A percentile compares a stretch with the other conserved stretches of the same genome.
Evolutionary conservation across 208 protist genomes (phyloP).

Genomic region (Endotrypanum monterogeii): DNA sequence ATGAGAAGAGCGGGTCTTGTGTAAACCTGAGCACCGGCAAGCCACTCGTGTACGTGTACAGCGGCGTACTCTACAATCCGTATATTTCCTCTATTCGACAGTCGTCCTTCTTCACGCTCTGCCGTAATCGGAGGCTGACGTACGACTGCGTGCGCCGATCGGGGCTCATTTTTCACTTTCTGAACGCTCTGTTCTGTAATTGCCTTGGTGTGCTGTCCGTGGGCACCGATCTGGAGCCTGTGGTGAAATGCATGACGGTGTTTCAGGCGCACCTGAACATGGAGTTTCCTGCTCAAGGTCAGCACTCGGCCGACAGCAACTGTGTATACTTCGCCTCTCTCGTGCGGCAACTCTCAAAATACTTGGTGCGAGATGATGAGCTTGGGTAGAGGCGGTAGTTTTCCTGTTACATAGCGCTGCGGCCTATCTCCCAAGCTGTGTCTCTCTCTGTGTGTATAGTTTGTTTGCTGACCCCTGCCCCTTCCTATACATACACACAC

Average conservation of each 20-base stretch:
- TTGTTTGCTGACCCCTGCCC: neutral
- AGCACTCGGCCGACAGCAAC: constrained; percentile 87
- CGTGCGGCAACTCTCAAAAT: constrained; percentile 62
- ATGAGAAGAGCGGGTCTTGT: constrained; percentile 29
- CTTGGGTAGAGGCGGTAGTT: neutral
- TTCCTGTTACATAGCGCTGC: neutral
- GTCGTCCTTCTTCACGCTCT: constrained; percentile 83
- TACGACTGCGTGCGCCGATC: constrained; percentile 56
- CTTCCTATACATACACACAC: too few species aligned
- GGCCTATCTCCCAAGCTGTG: neutral
- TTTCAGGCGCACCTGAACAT: constrained; percentile 85
- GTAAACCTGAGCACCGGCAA: constrained; percentile 21
- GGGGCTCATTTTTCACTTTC: constrained; percentile 87
- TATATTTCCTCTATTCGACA: constrained; percentile 84
- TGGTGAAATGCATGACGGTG: constrained; percentile 55
- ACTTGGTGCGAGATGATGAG: constrained; percentile 7
- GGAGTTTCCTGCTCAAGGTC: constrained; percentile 85
- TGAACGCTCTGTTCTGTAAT: constrained; percentile 78
- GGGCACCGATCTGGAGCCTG: constrained; percentile 35
- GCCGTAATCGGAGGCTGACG: constrained; percentile 64
- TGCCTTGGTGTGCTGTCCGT: constrained; percentile 86
- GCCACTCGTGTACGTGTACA: constrained; percentile 80
- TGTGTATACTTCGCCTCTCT: constrained; percentile 86
- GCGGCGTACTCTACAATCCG: constrained; percentile 88
- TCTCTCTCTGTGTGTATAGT: neutral